These are phyloP conservation scores for Letharia columbiana DNA, from an alignment of 495 filamentous ascomycete genomes.

Conservation along the genomic window DNA sequence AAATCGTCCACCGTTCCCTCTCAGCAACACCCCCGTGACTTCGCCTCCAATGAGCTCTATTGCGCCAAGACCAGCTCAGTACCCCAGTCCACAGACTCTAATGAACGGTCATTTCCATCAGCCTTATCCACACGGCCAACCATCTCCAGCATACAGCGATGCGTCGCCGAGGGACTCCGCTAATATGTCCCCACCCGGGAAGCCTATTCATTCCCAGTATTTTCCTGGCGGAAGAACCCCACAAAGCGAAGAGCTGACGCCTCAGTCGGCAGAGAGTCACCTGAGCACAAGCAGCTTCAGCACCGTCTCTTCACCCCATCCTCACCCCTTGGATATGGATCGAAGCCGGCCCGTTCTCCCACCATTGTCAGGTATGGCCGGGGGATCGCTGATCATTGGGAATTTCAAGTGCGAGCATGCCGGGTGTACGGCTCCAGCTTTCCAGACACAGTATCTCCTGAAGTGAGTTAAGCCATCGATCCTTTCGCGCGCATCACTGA, in stretches of 20 bases:
- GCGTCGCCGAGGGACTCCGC: constrained; percentile 22
- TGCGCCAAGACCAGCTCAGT: constrained; percentile 25
- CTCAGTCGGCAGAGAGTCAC: constrained; percentile 25
- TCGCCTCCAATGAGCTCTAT: constrained; percentile 32
- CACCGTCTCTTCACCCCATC: constrained; percentile 30
- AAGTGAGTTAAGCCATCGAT: constrained; percentile 46
- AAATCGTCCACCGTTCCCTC: constrained; percentile 24
- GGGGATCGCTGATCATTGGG: constrained; percentile 17
- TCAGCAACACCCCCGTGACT: constrained; percentile 25
- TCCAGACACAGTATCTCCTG: constrained; percentile 82
- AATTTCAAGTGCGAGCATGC: constrained; percentile 55
- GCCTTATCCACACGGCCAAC: constrained; percentile 23
- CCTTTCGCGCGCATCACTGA: constrained; percentile 5
- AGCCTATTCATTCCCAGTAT: constrained; percentile 11
- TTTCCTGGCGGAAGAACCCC: constrained; percentile 15
- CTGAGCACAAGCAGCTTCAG: constrained; percentile 27
- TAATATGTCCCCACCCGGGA: constrained; percentile 25
- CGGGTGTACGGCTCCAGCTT: constrained; percentile 74
- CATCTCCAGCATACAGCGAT: constrained; percentile 27
- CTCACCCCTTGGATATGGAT: constrained; percentile 47
- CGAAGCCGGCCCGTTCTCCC: constrained; percentile 25
- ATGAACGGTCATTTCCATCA: constrained; percentile 19
- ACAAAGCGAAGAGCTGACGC: constrained; percentile 25
- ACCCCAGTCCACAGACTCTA: constrained; percentile 23
- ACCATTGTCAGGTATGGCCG: constrained; percentile 14